Conservation (phyloP, 164 flowering plant genomes). For the Houttuynia cordata region DNA sequence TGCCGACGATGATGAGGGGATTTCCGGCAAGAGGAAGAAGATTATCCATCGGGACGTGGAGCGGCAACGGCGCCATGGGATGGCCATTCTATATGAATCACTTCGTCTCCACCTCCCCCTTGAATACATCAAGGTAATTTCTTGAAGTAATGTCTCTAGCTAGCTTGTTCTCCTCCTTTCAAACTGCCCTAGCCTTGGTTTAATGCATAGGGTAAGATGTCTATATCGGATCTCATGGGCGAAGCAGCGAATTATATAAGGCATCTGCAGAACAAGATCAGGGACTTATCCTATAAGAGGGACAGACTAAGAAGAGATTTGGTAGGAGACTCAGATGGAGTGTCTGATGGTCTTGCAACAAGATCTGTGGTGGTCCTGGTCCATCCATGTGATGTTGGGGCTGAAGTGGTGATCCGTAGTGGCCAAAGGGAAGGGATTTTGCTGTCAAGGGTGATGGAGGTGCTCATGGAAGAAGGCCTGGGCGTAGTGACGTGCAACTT, state of each 20-base stretch:
- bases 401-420: slow-evolving; percentile 21
- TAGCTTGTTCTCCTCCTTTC: not conserved
- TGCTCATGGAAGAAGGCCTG: slow-evolving; percentile 28
- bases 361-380: slow-evolving; percentile 9
- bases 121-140: slow-evolving; percentile 20
- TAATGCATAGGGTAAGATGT: slow-evolving; percentile 32
- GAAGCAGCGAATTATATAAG: slow-evolving; percentile 32
- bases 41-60: slow-evolving; percentile 17
- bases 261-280: slow-evolving; percentile 18
- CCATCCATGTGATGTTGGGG: slow-evolving; percentile 16
- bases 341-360: slow-evolving; percentile 2
- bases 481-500: slow-evolving; percentile 24
- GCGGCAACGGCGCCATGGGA: slow-evolving; percentile 18
- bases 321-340: not conserved
- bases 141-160: not conserved
- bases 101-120: slow-evolving; percentile 17
- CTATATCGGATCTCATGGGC: slow-evolving; percentile 29
- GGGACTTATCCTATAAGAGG: slow-evolving; percentile 23
- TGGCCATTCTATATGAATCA: slow-evolving; percentile 15
- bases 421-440: slow-evolving; percentile 8
- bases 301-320: slow-evolving; percentile 16
- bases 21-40: slow-evolving; percentile 9
- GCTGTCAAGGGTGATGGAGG: slow-evolving; percentile 21
- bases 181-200: not conserved
- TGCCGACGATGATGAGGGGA: not conserved